These are phyloP conservation scores for Bjerkandera adusta DNA, from an alignment of 1,284 basidiomycete genomes.

Conservation along the genomic window DNA sequence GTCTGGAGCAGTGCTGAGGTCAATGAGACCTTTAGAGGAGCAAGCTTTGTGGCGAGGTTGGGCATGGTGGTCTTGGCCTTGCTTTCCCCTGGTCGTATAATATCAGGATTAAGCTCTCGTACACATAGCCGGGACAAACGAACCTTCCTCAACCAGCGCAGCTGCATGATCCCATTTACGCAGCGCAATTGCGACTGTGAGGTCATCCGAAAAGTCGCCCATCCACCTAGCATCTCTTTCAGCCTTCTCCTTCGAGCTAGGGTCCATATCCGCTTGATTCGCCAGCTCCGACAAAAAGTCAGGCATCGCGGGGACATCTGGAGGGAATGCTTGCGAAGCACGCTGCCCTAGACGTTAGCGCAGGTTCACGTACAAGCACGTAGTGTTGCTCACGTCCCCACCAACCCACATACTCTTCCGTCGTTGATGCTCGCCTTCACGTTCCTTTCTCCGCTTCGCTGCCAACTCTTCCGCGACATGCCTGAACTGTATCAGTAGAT, in stretches of 20 bases:
- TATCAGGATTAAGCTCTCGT: not conserved
- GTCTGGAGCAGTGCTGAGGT: conserved; percentile 73
- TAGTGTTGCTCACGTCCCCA: conserved; percentile 47
- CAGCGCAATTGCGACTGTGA: conserved; percentile 89
- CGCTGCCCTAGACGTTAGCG: conserved; percentile 22
- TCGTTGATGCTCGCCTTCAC: conserved; percentile 87
- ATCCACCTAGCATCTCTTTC: conserved; percentile 84
- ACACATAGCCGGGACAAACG: conserved; percentile 6
- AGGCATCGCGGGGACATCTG: conserved; percentile 46
- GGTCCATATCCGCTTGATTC: conserved; percentile 50
- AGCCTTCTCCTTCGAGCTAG: conserved; percentile 62
- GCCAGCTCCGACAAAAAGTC: conserved; percentile 72
- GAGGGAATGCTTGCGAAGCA: conserved; percentile 23
- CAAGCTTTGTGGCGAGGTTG: conserved; percentile 58
- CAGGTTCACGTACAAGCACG: not conserved
- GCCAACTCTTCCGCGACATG: conserved; percentile 91
- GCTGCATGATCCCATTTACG: conserved; percentile 89
- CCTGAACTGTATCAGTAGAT: conserved; percentile 82
- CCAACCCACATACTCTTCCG: conserved; percentile 76
- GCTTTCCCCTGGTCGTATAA: conserved; percentile 49
- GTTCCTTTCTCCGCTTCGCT: conserved; percentile 86
- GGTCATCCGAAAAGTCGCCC: conserved; percentile 87
- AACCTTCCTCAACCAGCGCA: conserved; percentile 80
- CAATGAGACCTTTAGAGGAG: conserved; percentile 68
- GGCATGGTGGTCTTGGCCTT: conserved; percentile 59